phyloP scores from a whole-genome alignment of 306 rosid species.

The Delonix regia region DNA sequence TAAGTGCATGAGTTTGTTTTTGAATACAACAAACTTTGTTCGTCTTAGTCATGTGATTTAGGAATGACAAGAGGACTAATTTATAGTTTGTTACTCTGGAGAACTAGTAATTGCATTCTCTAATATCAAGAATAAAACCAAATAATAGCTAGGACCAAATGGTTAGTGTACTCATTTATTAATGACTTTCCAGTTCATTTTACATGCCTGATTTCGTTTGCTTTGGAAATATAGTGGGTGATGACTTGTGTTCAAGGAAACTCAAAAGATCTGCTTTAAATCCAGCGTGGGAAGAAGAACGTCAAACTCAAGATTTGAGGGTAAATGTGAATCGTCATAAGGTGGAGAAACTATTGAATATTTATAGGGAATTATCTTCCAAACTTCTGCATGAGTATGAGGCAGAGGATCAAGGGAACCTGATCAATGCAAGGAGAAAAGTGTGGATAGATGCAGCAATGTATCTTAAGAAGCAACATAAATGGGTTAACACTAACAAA shows the following conservation, averaged over 20 bases:
- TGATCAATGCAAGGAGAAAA: not conserved
- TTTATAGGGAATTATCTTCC: not conserved
- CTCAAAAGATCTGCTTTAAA: not conserved
- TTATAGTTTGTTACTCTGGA: too few species aligned
- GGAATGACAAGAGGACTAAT: too few species aligned
- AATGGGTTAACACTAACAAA: conserved; percentile 29
- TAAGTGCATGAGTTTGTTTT: too few species aligned
- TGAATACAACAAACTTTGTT: too few species aligned
- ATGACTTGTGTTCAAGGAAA: not conserved
- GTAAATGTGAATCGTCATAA: not conserved
- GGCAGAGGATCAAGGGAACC: not conserved
- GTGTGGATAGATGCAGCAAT: not conserved
- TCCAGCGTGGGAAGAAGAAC: not conserved
- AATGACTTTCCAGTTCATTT: not conserved
- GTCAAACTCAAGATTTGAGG: not conserved
- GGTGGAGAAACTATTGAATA: conserved; percentile 34
- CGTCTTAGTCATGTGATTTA: too few species aligned
- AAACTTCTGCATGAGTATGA: not conserved
- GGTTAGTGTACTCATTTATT: too few species aligned
- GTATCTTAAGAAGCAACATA: not conserved
- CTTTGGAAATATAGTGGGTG: not conserved
- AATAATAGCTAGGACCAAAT: too few species aligned
- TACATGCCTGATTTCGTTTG: not conserved
- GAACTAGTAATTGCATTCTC: too few species aligned
- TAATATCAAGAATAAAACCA: too few species aligned